Percentiles rank a stretch among this genome's conserved stretches.
Conservation (phyloP, 495 filamentous ascomycete genomes). For the Rhypophila decipiens region DNA sequence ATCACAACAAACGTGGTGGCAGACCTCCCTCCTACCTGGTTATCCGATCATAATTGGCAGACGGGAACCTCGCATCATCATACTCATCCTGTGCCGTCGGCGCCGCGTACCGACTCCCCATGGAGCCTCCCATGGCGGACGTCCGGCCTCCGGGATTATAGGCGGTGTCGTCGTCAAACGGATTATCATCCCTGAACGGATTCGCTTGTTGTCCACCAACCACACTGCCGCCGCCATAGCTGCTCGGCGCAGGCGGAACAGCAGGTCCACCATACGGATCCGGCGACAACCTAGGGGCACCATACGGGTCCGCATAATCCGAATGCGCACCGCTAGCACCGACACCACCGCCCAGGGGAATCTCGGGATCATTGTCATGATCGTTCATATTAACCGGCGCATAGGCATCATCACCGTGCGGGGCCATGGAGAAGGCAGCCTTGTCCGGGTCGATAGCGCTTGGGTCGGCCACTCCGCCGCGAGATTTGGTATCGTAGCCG, state of each 20-base stretch:
- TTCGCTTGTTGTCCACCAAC: conserved; percentile 10
- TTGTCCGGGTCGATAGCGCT: conserved; percentile 51
- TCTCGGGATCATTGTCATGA: conserved; percentile 29
- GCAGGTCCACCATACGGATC: conserved; percentile 25
- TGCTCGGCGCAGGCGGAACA: not conserved
- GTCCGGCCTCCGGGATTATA: conserved; percentile 28
- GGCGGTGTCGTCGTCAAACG: conserved; percentile 34
- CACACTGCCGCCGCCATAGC: conserved; percentile 4
- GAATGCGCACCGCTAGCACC: conserved; percentile 13
- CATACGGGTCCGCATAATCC: conserved; percentile 20
- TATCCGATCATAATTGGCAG: conserved; percentile 39
- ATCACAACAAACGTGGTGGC: too few relatives aligned
- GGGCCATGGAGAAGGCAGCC: conserved; percentile 50
- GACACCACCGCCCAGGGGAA: conserved; percentile 7
- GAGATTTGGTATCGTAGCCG: conserved; percentile 51
- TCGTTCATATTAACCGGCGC: conserved; percentile 40
- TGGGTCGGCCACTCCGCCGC: conserved; percentile 39
- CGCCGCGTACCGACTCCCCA: conserved; percentile 27
- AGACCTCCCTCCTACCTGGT: conserved; percentile 5
- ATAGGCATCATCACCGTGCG: conserved; percentile 49
- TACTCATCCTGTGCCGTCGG: conserved; percentile 31
- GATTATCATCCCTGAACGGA: conserved; percentile 34
- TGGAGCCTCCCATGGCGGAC: conserved; percentile 4
- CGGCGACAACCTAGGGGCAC: conserved; percentile 21
- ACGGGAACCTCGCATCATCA: conserved; percentile 35